Conservation (phyloP, 495 filamentous ascomycete species). For the Chaetomium tenue region DNA sequence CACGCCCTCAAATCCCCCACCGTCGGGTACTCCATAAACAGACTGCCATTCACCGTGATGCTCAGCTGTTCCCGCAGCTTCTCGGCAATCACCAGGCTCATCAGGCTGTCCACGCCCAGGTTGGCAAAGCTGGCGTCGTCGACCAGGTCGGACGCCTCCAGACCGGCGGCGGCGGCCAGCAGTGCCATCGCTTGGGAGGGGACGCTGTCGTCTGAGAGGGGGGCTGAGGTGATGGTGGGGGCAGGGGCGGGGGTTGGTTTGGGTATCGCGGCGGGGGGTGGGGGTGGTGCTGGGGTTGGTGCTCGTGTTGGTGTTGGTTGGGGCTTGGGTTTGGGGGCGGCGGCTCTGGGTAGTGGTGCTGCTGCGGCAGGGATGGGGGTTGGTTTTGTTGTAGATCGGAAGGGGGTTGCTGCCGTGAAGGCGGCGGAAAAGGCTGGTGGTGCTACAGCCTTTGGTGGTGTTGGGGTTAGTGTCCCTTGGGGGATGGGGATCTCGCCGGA, state of each 20-base stretch:
- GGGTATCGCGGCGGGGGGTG: background rate
- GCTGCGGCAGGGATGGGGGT: too few species aligned
- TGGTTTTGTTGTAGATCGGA: too few species aligned
- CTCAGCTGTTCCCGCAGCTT: conserved; percentile 47
- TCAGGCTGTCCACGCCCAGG: conserved; percentile 51
- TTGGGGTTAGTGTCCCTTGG: background rate
- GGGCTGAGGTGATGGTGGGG: background rate
- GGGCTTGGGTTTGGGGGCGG: too few species aligned
- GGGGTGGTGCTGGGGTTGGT: background rate
- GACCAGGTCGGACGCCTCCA: conserved; percentile 13
- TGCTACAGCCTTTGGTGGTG: background rate
- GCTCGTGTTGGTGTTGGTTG: too few species aligned
- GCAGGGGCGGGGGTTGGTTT: background rate
- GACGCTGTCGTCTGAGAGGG: background rate
- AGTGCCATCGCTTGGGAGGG: conserved; percentile 7
- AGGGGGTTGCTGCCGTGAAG: too few species aligned
- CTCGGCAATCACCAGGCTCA: conserved; percentile 43
- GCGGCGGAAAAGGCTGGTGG: background rate
- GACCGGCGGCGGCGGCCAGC: conserved; percentile 18
- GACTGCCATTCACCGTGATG: conserved; percentile 36
- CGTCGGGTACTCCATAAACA: conserved; percentile 49
- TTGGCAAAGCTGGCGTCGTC: conserved; percentile 39
- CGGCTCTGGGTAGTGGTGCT: too few species aligned
- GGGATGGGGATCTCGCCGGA: background rate
- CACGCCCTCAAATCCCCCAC: conserved; percentile 38